phyloP scores from a whole-genome alignment of 2,329 filamentous ascomycete genomes.

The Leptosphaerulina australis region DNA sequence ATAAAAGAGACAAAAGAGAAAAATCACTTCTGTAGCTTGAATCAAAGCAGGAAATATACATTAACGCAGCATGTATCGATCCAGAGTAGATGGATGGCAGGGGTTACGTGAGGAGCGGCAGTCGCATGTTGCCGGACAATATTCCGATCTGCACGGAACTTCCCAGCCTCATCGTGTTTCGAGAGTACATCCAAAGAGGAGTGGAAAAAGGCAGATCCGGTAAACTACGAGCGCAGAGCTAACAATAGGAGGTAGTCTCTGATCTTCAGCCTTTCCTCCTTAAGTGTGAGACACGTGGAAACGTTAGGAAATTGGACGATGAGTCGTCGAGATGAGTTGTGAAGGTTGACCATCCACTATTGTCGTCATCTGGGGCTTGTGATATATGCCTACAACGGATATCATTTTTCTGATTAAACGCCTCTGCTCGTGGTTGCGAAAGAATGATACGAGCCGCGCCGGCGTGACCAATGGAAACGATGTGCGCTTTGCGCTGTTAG shows the following conservation, averaged over 20 bases:
- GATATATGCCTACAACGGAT: too few species aligned
- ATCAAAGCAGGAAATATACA: slow-evolving; percentile 25
- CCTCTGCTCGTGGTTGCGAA: too few species aligned
- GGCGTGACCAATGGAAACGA: too few species aligned
- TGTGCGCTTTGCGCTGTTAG: too few species aligned
- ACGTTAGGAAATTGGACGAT: slow-evolving; percentile 5
- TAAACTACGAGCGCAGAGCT: slow-evolving; percentile 18
- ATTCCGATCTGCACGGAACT: neutral
- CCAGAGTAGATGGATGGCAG: slow-evolving; percentile 26
- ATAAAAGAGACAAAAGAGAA: slow-evolving; percentile 25
- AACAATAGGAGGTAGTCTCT: slow-evolving; percentile 25
- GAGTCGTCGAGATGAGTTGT: neutral
- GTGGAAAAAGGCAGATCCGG: slow-evolving; percentile 20
- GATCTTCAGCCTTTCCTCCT: slow-evolving; percentile 20
- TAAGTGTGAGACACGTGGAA: slow-evolving; percentile 20
- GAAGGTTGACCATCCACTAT: neutral
- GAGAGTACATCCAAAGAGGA: slow-evolving; percentile 18
- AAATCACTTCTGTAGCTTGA: slow-evolving; percentile 25
- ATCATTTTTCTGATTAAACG: too few species aligned
- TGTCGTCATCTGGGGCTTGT: too few species aligned
- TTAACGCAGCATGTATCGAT: slow-evolving; percentile 25
- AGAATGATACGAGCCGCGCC: too few species aligned
- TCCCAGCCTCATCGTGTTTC: neutral
- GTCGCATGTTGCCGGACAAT: neutral
- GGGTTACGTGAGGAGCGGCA: slow-evolving; percentile 14